Percentiles rank a stretch among this genome's conserved stretches.
Conservation (phyloP, 2,329 filamentous ascomycete species). For the Cercospora sojina region DNA sequence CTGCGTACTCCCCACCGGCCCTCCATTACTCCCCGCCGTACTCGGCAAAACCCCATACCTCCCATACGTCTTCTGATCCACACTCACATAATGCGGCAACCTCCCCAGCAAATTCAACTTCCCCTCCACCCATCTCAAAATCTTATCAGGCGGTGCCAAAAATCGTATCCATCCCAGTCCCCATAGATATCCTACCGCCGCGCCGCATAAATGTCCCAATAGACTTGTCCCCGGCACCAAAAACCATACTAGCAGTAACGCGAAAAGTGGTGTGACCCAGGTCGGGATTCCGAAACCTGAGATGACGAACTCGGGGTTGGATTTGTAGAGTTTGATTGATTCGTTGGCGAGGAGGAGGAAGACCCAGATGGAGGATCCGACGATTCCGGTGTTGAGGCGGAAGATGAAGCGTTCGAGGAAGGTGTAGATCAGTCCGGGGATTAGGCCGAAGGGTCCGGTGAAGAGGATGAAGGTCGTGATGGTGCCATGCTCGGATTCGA, state of each 20-base stretch:
- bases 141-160: constrained; percentile 83
- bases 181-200: constrained; percentile 82
- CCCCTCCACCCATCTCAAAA: constrained; percentile 81
- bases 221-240: constrained; percentile 80
- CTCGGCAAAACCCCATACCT: constrained; percentile 81
- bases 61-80: constrained; percentile 94
- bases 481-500: constrained; percentile 90
- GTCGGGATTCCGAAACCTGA: constrained; percentile 75
- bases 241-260: constrained; percentile 71
- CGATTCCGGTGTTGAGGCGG: constrained; percentile 67
- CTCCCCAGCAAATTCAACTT: constrained; percentile 82
- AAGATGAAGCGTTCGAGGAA: constrained; percentile 73
- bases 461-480: constrained; percentile 84
- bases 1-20: constrained; percentile 64
- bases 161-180: constrained; percentile 87
- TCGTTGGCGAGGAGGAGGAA: constrained; percentile 84
- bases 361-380: constrained; percentile 90
- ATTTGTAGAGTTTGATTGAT: constrained; percentile 78
- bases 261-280: constrained; percentile 82
- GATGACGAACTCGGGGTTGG: constrained; percentile 73
- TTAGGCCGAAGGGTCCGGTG: constrained; percentile 62
- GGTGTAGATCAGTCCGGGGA: constrained; percentile 80
- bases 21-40: constrained; percentile 39
- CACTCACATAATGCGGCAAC: constrained; percentile 86
- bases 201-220: constrained; percentile 79